Base-by-base conservation (phyloP, 2,329 filamentous ascomycete genomes). In the Esteya vermicola region DNA sequence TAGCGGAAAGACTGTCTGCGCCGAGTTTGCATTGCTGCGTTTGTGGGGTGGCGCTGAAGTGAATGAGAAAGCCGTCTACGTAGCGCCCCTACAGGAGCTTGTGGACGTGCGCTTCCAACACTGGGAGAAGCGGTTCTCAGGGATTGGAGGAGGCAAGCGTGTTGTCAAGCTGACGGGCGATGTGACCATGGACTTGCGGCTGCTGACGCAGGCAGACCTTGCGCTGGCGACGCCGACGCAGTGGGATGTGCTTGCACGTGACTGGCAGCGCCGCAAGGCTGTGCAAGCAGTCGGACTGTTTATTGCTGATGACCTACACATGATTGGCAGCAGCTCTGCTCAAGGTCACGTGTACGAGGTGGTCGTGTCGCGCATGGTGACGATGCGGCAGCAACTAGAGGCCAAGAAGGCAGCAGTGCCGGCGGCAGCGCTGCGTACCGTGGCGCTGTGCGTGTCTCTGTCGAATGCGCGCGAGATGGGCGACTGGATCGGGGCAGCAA, bases 401-500 rank as follows among this genome's bases (percentile, higher is more conserved):
- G 77, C 81, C 4, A 39, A 39, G 38, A 13, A 18, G n/a, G 21
- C 30, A 13, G 32, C 75, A 80, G 14, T 71, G 95, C 63, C 78
- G 91, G 39, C 40, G 88, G 85, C 3, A 6, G 25, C 10, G 9
- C 72, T 96, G 64, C 79, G 91, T 38, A 89, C 96, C 35, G 64
- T 98, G 40, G 91, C 86, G 3, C 63, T 98, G 44, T 88, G 85
- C 54, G 91, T 95, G 22, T 93, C 91, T 20, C 69, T 98, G 19
- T 80, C 91, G 6, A 96, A 95, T 55, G 88, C 89, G 37, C 76
- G 86, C 43, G 91, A 98, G 52, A 75, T 98, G 51, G 89, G 89
- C 38, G 91, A 95, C 61, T 98, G 91, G 91, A 86, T 98, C 49
- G 91, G 93, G 49, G 91, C 89, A 8, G 93, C 79, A 58, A 96